Percentiles rank a stretch among this genome's conserved stretches.
These are phyloP conservation scores for Ilex aquifolium DNA, from an alignment of 257 asterid genomes.

Conservation along the genomic window DNA sequence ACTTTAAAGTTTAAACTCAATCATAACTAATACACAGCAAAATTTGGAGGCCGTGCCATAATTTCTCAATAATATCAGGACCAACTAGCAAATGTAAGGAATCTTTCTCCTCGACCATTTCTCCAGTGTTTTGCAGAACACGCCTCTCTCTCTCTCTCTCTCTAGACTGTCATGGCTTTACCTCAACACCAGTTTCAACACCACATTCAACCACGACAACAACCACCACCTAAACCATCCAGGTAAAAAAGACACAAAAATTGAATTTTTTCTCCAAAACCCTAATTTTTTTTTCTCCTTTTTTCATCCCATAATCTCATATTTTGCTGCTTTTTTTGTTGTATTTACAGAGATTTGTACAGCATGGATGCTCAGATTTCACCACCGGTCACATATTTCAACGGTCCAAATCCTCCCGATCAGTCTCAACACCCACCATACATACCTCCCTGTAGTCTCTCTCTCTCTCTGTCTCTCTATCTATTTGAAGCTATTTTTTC, in stretches of 20 bases:
- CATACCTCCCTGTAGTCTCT: slow-evolving; percentile 69
- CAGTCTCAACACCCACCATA: slow-evolving; percentile 78
- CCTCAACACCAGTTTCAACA: slow-evolving; percentile 63
- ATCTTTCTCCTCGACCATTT: slow-evolving; percentile 18
- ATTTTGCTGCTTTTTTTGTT: not conserved
- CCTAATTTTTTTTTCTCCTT: not conserved
- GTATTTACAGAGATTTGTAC: slow-evolving; percentile 55
- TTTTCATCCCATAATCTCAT: not conserved
- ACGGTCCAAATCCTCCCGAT: slow-evolving; percentile 60
- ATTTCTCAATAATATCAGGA: slow-evolving; percentile 17
- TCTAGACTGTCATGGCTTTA: slow-evolving; percentile 55
- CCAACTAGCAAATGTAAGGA: slow-evolving; percentile 25
- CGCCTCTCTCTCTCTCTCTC: slow-evolving; percentile 18
- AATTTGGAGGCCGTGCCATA: too few species aligned
- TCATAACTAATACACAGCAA: too few species aligned
- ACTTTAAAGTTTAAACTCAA: too few species aligned
- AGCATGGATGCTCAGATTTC: slow-evolving; percentile 77
- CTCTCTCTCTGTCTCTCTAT: not conserved
- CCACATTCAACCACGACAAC: slow-evolving; percentile 50
- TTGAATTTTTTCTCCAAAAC: not conserved
- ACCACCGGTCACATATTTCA: slow-evolving; percentile 58
- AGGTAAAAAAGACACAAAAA: slow-evolving; percentile 33
- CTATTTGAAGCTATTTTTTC: not conserved
- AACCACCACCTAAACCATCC: slow-evolving; percentile 42
- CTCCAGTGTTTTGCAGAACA: slow-evolving; percentile 8